Evolutionary conservation across 805 yeast species (phyloP).

Genomic region (Hanseniaspora valbyensis): DNA sequence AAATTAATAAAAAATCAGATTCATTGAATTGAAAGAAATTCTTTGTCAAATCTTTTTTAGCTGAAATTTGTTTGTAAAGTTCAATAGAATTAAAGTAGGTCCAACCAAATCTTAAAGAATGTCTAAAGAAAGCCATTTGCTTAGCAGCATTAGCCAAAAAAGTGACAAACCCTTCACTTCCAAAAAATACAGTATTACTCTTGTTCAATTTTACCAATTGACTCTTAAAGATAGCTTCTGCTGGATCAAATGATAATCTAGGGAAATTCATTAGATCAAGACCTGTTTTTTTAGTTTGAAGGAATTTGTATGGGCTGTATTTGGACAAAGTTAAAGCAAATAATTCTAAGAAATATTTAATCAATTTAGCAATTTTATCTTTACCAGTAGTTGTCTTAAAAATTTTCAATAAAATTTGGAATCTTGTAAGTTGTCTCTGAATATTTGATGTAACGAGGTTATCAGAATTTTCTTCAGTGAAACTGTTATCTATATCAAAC

Average conservation of each 20-base stretch:
- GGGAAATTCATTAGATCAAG: slow-evolving; percentile 24
- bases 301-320: slow-evolving; percentile 16
- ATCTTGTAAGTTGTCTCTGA: background rate
- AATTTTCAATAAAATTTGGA: slow-evolving; percentile 37
- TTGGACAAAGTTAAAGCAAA: slow-evolving; percentile 38
- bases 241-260: slow-evolving; percentile 18
- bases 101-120: slow-evolving; percentile 57
- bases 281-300: slow-evolving; percentile 24
- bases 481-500: background rate
- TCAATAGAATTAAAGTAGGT: slow-evolving; percentile 47
- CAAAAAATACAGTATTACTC: slow-evolving; percentile 25
- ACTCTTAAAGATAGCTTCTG: slow-evolving; percentile 22
- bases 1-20: slow-evolving; percentile 39
- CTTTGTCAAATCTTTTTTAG: background rate
- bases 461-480: background rate
- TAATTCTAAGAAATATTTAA: slow-evolving; percentile 48
- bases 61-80: slow-evolving; percentile 28
- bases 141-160: slow-evolving; percentile 34
- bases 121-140: slow-evolving; percentile 48
- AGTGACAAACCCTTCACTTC: slow-evolving; percentile 18
- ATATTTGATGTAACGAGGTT: background rate
- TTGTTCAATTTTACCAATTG: slow-evolving; percentile 26
- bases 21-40: slow-evolving; percentile 32
- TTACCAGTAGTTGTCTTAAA: slow-evolving; percentile 53
- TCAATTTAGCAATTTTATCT: slow-evolving; percentile 57